Evolutionary conservation across 192 early-diverging fungal genomes (phyloP).

Genomic region (Anaeromyces robustus): DNA sequence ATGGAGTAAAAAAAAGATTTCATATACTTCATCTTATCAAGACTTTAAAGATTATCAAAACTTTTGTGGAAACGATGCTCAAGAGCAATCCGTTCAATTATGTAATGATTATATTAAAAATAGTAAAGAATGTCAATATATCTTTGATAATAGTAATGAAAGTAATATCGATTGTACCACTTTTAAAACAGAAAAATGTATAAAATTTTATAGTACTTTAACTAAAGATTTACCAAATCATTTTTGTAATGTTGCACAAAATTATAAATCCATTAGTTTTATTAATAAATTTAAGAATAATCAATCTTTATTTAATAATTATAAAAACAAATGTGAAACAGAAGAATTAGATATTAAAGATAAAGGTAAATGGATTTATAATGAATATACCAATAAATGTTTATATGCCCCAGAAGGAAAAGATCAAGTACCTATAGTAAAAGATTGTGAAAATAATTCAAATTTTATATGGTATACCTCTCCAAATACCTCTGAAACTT

Average conservation of each 20-base stretch:
- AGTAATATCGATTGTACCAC: background rate
- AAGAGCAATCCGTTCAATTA: background rate
- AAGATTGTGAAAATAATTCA: background rate
- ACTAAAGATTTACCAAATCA: background rate
- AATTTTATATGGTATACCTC: background rate
- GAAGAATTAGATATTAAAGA: background rate
- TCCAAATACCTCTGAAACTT: background rate
- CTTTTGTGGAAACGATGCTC: background rate
- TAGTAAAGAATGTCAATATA: background rate
- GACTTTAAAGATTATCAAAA: background rate
- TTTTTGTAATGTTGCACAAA: background rate
- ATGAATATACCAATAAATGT: background rate
- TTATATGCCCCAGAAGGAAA: background rate
- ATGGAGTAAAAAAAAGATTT: background rate
- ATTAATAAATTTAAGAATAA: background rate
- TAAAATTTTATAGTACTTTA: background rate
- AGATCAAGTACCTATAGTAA: background rate
- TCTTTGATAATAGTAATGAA: background rate
- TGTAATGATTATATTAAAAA: background rate
- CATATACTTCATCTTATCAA: background rate
- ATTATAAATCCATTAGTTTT: background rate
- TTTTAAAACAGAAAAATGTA: background rate
- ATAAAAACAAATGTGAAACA: background rate
- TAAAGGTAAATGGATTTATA: background rate
- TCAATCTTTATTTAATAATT: background rate